Evolutionary conservation across 2,329 filamentous ascomycete species (phyloP), one percentile per base, ranked within the genome.

Genomic region (Rugonectria rugulosa): DNA sequence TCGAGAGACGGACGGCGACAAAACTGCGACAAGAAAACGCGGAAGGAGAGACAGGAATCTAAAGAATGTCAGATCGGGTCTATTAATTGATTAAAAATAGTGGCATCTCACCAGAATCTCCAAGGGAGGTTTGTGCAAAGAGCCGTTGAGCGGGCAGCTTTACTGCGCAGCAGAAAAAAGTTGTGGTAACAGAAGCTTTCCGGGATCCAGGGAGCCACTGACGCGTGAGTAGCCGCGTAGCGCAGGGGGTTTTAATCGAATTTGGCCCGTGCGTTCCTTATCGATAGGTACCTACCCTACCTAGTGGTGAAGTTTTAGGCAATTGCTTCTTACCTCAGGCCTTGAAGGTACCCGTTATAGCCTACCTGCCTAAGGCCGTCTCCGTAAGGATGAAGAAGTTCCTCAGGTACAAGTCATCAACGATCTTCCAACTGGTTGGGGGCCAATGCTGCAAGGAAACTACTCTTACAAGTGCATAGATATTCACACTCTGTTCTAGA

Each of bases 221-320:
- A 63, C 64, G 64, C 59, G 49, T 44, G 49, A 48, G 42, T 54
- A 54, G 61, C 63, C 56, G 63, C 53, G 50, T 61, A 9, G 29
- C 29, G 52, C 65, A 68, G 63, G 65, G 65, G 49, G 29, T 66
- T n/a, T 67, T 63, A 68, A 68, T 68, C 53, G 56, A 37, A 47
- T 20, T 52, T 53, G 65, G 65, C 41, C 34, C 50, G 55, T 43
- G 54, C 51, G n/a, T 51, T 47, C 36, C 46, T 48, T 24, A 44
- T 43, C 23, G 12, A 7, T 29, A 12, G 26, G 12, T 29, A 29
- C 26, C 26, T 29, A 7, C 7, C 7, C 7, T 29, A 29, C 26
- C 26, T 32, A 24, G 51, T 54, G 53, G 52, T 37, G 52, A 17
- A 14, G 17, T 12, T 36, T 26, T 12, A 24, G 17, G 24, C 36